Percentiles rank a stretch among this genome's conserved stretches.
phyloP scores from a whole-genome alignment of 108 stramenopile species.

The Skeletonema marinoi region DNA sequence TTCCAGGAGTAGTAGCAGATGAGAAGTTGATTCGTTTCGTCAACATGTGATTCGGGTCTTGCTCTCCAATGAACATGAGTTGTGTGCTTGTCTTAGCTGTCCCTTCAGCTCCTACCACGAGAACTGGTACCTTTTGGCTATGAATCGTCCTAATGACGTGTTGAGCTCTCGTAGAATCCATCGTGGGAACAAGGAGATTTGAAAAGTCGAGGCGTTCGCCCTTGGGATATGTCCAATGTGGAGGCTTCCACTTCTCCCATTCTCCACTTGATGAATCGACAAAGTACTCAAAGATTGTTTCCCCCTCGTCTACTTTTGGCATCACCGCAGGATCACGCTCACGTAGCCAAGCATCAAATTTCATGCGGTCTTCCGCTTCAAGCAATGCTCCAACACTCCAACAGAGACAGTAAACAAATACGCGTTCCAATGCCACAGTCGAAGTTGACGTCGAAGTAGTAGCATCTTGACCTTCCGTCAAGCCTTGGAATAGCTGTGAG shows the following conservation, averaged over 20 bases:
- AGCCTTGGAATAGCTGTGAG: conserved; percentile 75
- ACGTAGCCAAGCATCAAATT: conserved; percentile 80
- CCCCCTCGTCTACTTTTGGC: conserved; percentile 71
- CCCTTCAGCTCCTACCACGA: conserved; percentile 89
- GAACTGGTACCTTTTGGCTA: conserved; percentile 65
- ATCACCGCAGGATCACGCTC: conserved; percentile 61
- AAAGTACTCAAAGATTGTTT: conserved; percentile 87
- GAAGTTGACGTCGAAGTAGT: conserved; percentile 33
- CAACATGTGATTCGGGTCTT: conserved; percentile 66
- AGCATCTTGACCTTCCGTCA: conserved; percentile 57
- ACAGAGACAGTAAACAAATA: conserved; percentile 84
- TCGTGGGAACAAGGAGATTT: conserved; percentile 90
- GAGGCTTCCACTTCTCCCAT: conserved; percentile 75
- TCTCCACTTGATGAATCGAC: conserved; percentile 61
- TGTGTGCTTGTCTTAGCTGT: conserved; percentile 92
- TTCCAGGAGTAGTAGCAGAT: conserved; percentile 86
- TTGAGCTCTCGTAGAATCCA: conserved; percentile 87
- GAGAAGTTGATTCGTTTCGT: conserved; percentile 90
- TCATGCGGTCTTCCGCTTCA: conserved; percentile 85
- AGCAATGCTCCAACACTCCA: conserved; percentile 91
- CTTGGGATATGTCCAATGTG: conserved; percentile 75
- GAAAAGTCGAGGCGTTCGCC: conserved; percentile 86
- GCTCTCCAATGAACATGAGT: conserved; percentile 83
- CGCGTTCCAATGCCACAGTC: conserved; percentile 53
- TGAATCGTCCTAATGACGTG: conserved; percentile 78